A percentile compares a stretch with the other conserved stretches of the same genome.
These are phyloP conservation scores for Mucor indicus DNA, from an alignment of 371 early-diverging fungal species.

Conservation along the genomic window DNA sequence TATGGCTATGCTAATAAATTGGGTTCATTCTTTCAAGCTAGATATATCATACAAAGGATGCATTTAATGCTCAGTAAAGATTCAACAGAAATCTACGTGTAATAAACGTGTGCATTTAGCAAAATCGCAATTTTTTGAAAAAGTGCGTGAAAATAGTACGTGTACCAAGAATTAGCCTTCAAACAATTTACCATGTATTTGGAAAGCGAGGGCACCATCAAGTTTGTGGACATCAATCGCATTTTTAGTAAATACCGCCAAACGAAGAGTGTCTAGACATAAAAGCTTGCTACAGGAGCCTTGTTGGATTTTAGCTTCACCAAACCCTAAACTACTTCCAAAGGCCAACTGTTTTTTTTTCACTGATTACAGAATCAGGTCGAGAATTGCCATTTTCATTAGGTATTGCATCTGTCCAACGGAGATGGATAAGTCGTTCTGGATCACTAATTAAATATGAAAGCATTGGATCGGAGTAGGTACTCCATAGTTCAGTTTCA, in stretches of 20 bases:
- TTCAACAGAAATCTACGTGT: too few species aligned
- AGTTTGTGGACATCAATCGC: conserved; percentile 26
- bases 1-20: too few species aligned
- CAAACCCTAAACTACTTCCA: conserved; percentile 6
- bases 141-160: not conserved
- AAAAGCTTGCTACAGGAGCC: conserved; percentile 7
- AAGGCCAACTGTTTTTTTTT: conserved; percentile 5
- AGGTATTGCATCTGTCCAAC: conserved; percentile 10
- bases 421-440: conserved; percentile 8
- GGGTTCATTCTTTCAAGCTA: too few species aligned
- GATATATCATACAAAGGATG: too few species aligned
- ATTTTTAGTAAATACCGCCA: conserved; percentile 29
- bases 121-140: too few species aligned
- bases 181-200: conserved; percentile 20
- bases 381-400: conserved; percentile 4
- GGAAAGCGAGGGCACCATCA: conserved; percentile 12
- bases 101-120: too few species aligned
- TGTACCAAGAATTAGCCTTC: too few species aligned
- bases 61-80: too few species aligned
- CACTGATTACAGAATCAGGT: conserved; percentile 9
- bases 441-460: conserved; percentile 17
- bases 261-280: conserved; percentile 18
- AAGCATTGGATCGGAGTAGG: conserved; percentile 28
- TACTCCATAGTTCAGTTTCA: conserved; percentile 36
- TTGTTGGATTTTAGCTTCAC: conserved; percentile 15